These are phyloP conservation scores for Penicillium subrubescens DNA, from an alignment of 495 filamentous ascomycete genomes.

Conservation along the genomic window DNA sequence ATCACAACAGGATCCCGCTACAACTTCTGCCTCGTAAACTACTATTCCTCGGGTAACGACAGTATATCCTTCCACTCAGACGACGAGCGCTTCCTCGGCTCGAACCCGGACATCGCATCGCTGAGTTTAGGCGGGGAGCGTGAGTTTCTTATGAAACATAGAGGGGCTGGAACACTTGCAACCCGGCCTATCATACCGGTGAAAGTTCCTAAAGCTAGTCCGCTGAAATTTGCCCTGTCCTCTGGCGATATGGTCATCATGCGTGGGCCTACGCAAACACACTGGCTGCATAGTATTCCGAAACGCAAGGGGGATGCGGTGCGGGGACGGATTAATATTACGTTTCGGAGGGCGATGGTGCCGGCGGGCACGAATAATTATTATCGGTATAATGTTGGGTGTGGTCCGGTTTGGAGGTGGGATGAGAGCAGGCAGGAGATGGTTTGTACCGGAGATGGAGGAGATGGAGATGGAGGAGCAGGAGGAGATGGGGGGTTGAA, in stretches of 20 bases:
- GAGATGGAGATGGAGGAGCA: neutral
- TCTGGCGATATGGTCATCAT: slow-evolving; percentile 76
- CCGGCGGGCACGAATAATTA: slow-evolving; percentile 72
- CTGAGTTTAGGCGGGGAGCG: slow-evolving; percentile 65
- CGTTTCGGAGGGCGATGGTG: slow-evolving; percentile 65
- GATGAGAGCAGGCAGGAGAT: slow-evolving; percentile 56
- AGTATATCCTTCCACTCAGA: slow-evolving; percentile 76
- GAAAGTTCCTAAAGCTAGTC: too few relatives aligned
- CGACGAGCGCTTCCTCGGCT: slow-evolving; percentile 72
- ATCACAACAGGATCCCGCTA: slow-evolving; percentile 55
- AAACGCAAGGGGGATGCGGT: slow-evolving; percentile 61
- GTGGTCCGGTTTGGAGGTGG: slow-evolving; percentile 64
- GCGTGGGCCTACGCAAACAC: slow-evolving; percentile 65
- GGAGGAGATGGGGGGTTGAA: neutral
- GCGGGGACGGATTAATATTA: slow-evolving; percentile 72
- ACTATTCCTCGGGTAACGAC: slow-evolving; percentile 69
- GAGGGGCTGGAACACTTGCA: too few relatives aligned
- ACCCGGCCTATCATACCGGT: too few relatives aligned
- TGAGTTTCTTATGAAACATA: slow-evolving; percentile 73
- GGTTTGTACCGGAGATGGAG: slow-evolving; percentile 28
- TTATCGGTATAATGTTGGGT: slow-evolving; percentile 74
- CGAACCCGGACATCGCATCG: slow-evolving; percentile 68
- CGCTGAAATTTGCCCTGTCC: slow-evolving; percentile 61
- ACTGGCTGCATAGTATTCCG: slow-evolving; percentile 76
- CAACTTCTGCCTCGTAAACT: slow-evolving; percentile 78